Evolutionary conservation across 805 yeast species (phyloP), one percentile per base, ranked within the genome.

Genomic region (Suhomyces sp.): DNA sequence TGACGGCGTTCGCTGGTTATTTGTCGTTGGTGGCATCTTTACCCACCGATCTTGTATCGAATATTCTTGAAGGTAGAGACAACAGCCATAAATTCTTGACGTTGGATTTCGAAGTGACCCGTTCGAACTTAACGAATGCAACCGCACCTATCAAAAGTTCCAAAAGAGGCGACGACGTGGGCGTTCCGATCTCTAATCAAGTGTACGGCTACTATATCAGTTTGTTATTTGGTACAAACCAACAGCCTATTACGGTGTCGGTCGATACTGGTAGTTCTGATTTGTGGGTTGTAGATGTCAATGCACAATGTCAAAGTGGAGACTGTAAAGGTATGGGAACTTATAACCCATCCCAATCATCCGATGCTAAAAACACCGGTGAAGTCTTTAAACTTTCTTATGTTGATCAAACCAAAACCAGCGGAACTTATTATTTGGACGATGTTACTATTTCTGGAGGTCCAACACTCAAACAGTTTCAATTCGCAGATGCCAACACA

Each of bases 401-500:
- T 8, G 4, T 37, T 19, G 41, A 19, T 17, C n/a, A 22, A 4
- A 37, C 6, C 3, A 4, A 9, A 2, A 37, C 41, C n/a, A 15
- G 17, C 5, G 41, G 41, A 10, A 17, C 15, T 10, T 37, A 17
- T 19, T n/a, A n/a, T 37, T 17, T 17, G 13, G 59, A 54, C 31
- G 48, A 44, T 13, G 22, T 56, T 3, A 9, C 43, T 10, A 8
- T 53, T 25, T 46, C 50, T 3, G 48, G 44, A 4, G 52, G 50
- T 6, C 43, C 50, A 9, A 40, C 39, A 9, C 35, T 53, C 24
- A 22, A 45, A 7, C 17, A 22, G 12, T 21, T 40, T 8, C 21
- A 17, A 3, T 37, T 37, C 9, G 41, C 41, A 1, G 20, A 37
- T 37, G 40, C 40, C 17, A 35, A 5, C 12, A 17, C 8, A 15